Percentiles rank a stretch among this genome's conserved stretches.
Evolutionary conservation across 2,329 filamentous ascomycete genomes (phyloP).

Genomic region (Fusarium luffae): DNA sequence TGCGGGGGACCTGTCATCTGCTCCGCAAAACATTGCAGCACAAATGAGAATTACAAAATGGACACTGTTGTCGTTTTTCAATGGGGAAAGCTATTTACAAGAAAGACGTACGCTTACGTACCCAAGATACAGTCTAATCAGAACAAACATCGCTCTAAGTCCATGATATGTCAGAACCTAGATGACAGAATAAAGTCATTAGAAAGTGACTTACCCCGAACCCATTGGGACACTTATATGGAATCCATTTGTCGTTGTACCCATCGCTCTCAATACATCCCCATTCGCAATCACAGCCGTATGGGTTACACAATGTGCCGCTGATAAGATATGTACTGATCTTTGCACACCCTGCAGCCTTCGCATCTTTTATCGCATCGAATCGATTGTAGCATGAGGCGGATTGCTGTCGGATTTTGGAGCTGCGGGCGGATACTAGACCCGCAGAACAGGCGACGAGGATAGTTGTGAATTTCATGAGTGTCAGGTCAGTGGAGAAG

Average conservation of each 20-base stretch:
- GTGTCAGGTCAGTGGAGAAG: too few species aligned
- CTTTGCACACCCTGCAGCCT: not conserved
- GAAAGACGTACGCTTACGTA: too few species aligned
- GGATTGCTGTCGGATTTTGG: not conserved
- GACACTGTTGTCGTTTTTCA: too few species aligned
- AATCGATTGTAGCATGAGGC: not conserved
- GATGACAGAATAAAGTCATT: too few species aligned
- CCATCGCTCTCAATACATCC: conserved; percentile 8
- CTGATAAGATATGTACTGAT: not conserved
- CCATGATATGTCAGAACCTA: accelerated
- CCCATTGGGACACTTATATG: not conserved
- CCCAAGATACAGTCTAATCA: too few species aligned
- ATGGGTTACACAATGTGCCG: not conserved
- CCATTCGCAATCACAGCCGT: not conserved
- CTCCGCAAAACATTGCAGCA: too few species aligned
- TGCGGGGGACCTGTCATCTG: too few species aligned
- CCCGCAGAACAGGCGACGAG: not conserved
- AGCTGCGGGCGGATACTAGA: not conserved
- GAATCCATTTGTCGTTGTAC: not conserved
- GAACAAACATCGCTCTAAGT: not conserved
- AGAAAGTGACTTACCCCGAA: not conserved
- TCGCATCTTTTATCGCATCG: not conserved
- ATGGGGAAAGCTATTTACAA: too few species aligned
- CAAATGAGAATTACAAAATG: too few species aligned
- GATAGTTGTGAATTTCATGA: not conserved